Conservation (phyloP, 2,329 filamentous ascomycete genomes). For the Trichophyton equinum region DNA sequence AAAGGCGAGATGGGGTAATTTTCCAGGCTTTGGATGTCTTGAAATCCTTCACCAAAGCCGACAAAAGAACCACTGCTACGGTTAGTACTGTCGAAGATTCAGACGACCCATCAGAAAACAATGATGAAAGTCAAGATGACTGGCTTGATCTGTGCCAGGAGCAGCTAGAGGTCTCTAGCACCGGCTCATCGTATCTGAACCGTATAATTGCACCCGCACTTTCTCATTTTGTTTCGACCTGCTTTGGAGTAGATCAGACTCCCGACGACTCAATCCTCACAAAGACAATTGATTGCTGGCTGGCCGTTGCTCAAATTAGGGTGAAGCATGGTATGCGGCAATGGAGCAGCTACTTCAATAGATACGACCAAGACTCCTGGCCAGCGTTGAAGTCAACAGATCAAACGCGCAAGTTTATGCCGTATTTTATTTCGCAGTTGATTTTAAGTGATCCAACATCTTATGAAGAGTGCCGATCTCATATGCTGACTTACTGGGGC, state of each 20-base stretch:
- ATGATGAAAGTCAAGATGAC: conserved; percentile 53
- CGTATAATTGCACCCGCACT: conserved; percentile 38
- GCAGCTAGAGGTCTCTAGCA: conserved; percentile 17
- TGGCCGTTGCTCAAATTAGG: conserved; percentile 35
- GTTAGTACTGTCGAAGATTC: conserved; percentile 14
- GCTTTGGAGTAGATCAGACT: conserved; percentile 46
- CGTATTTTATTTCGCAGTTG: conserved; percentile 35
- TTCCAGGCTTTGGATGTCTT: conserved; percentile 40
- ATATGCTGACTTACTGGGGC: conserved; percentile 44
- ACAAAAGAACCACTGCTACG: conserved; percentile 13
- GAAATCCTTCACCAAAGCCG: conserved; percentile 29
- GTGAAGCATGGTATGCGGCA: conserved; percentile 36
- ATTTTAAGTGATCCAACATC: conserved; percentile 31
- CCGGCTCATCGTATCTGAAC: conserved; percentile 25
- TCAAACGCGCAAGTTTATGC: conserved; percentile 37
- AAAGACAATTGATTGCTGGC: conserved; percentile 44
- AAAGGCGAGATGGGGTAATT: conserved; percentile 35
- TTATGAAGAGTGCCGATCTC: conserved; percentile 34
- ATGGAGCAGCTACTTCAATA: conserved; percentile 46
- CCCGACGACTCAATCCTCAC: conserved; percentile 43
- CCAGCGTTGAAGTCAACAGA: conserved; percentile 33
- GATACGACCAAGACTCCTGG: conserved; percentile 42
- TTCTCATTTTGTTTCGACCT: conserved; percentile 45
- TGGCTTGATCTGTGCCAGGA: conserved; percentile 43
- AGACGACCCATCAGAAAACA: conserved; percentile 23